Base-by-base conservation (phyloP, 2,329 filamentous ascomycete genomes). In the Paecilomyces dactylethromorphus region DNA sequence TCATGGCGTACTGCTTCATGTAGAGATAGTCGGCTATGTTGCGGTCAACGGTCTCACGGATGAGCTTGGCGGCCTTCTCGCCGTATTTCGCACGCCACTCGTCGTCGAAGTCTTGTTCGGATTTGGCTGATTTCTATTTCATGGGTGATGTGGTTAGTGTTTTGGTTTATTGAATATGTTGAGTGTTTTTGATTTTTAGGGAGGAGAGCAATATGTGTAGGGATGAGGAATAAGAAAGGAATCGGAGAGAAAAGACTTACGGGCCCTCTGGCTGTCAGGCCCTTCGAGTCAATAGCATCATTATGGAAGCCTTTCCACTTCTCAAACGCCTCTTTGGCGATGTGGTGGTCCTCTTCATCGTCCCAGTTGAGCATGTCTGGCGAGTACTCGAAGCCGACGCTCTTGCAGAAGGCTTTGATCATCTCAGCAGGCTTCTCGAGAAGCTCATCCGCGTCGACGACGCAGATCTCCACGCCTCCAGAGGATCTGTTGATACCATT, bases 231-330 rank as follows among this genome's bases (percentile, higher is more conserved):
- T 31, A 15, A 54, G 26, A 21, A 22, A 59, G 62, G 12, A 32
- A 35, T 56, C 29, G 24, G 29, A 33, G 26, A 12, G 45, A 15
- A 3, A 32, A 31, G 11, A 67, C 77, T 71, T 72, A 80, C 78
- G 60, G 78, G 76, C 56, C 62, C 58, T 63, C 78, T 71, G 3
- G 90, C 85, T 71, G 87, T 88, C 68, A 99, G 78, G 62, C 86
- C 87, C 39, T 82, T 88, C 70, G 90, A 96, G 65, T 89, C 81
- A 66, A 97, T 90, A 13, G 92, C 94, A 79, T 97, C 94, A 66
- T 97, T 90, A 74, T 97, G 94, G 78, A 96, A 97, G 11, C 94
- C 94, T 65, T 87, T 89, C 94, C 94, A 97, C 79, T 99, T 97
- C 77, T 92, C 91, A 77, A 97, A 97, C 18, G 87, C 87, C 63